Base-by-base conservation (phyloP, 2,329 filamentous ascomycete genomes). In the Penicillium hesseltinei region DNA sequence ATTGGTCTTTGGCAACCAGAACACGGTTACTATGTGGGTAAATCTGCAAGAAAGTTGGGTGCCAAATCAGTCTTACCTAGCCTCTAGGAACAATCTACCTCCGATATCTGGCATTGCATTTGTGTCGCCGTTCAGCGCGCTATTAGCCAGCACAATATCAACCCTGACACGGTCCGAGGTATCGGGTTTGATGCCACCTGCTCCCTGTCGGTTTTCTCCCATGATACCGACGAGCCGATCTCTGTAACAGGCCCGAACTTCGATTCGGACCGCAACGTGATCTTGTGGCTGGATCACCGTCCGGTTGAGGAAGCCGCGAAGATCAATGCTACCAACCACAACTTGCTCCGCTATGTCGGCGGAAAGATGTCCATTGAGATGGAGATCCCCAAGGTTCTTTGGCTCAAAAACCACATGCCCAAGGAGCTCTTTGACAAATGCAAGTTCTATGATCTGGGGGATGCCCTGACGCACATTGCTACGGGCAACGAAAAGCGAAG, bases 321-420 rank as follows among this genome's bases (percentile, higher is more conserved):
- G 78, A 96, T 99, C 79, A 99, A 99, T 75, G 86, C 86, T 54
- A 97, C 94, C 3, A 83, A 88, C 52, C 94, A 99, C 80, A 94
- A 95, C 75, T 81, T 99, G 53, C 85, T 99, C 58, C 89, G 92
- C 70, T 99, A 99, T 72, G 94, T 99, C 19, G 94, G 94, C 66
- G 94, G 94, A 62, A 93, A 89, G 73, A 99, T 99, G 94, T 96
- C 91, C 73, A 93, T 97, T 64, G 94, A 99, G 81, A 99, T 99
- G 94, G 94, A 99, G 75, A 95, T 99, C 55, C 94, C 94, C 62
- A 99, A 99, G 79, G 91, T 97, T 1, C 82, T 97, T 57, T 99
- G 94, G 94, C 83, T 99, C 71, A 97, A 97, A 83, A 96, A 96
- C 77, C 85, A 97, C 78, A 97, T 99, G 94, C 89, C 94, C 2